Base-by-base conservation (phyloP, 2,329 filamentous ascomycete genomes). In the Alternaria arbusti region DNA sequence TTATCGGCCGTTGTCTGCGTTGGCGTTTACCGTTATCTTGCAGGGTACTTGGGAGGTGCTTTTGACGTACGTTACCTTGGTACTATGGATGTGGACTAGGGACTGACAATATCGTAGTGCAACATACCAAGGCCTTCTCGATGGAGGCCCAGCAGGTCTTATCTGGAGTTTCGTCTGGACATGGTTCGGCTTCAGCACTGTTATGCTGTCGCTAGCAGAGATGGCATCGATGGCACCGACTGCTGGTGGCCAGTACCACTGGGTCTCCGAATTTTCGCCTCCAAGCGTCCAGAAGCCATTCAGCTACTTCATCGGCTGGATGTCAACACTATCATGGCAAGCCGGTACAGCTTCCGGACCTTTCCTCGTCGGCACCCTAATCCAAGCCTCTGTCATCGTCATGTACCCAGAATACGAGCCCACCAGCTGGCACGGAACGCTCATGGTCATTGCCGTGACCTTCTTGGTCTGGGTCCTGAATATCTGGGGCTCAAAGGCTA, bases 281-380 rank as follows among this genome's bases (percentile, higher is more conserved):
- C 68, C 73, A 1, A 70, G 63, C 8, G 58, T 69, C 3, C 75
- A 78, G 43, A 75, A 73, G 57, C 70, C 69, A 8, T 52, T 76
- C 47, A 77, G 74, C 57, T 71, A 68, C 61, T 70, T 69, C 58
- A 68, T 70, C 69, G 81, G 84, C 5, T 86, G 85, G 84, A 83
- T 85, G 75, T 82, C 81, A 1, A 82, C 82, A 1, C 69, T 86
- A 5, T 82, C 80, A 10, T 86, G 84, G 84, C 84, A 86, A 68
- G 82, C 84, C 10, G 83, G 82, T 13, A 81, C 80, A 25, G 84
- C 84, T 11, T 82, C 81, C 5, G 84, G 83, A 3, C 80, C 81
- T 0, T 85, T 84, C 66, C 77, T 85, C 9, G 82, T 82, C 0
- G 84, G 83, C 6, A 84, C 82, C 0, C 70, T 85, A 45, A 84